Conservation (phyloP, 352 stramenopile genomes). For the Pythium dissimile region DNA sequence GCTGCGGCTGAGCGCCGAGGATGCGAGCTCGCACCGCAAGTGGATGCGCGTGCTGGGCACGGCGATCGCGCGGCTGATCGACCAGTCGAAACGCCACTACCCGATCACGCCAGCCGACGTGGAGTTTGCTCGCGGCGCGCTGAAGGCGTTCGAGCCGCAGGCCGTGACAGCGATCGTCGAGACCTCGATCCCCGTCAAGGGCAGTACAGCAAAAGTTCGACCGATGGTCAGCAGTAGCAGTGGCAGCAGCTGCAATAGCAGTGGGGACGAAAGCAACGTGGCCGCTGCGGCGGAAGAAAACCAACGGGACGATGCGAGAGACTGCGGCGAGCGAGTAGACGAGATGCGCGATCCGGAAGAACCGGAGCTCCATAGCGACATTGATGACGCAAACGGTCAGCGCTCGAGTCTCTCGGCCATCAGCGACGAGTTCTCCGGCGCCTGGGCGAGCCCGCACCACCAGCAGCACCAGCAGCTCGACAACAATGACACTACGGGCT, state of each 20-base stretch:
- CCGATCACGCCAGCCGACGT: conserved; percentile 17
- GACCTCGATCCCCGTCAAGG: conserved; percentile 11
- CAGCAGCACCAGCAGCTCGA: conserved; percentile 5
- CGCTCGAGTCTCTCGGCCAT: conserved; percentile 7
- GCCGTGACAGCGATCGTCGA: conserved; percentile 9
- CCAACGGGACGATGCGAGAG: neutral
- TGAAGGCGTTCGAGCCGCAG: conserved; percentile 2
- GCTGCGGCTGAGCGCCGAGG: conserved; percentile 36
- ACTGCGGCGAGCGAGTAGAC: neutral
- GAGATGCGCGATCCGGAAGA: conserved; percentile 7
- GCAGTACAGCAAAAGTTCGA: conserved; percentile 4
- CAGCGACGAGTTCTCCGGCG: conserved; percentile 4
- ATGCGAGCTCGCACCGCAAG: conserved; percentile 30
- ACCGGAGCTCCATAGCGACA: neutral
- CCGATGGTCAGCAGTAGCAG: neutral
- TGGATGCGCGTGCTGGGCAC: conserved; percentile 49
- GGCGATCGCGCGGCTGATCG: conserved; percentile 42
- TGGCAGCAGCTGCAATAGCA: conserved; percentile 1
- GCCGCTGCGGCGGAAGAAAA: neutral
- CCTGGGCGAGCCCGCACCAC: conserved; percentile 10
- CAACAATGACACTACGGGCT: conserved; percentile 6
- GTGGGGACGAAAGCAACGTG: neutral
- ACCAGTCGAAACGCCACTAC: conserved; percentile 32
- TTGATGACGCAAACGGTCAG: conserved; percentile 2
- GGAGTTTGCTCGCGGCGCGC: neutral